A percentile compares a stretch with the other conserved stretches of the same genome.
phyloP scores from a whole-genome alignment of 495 filamentous ascomycete genomes.

The Pyrenula massariospora region DNA sequence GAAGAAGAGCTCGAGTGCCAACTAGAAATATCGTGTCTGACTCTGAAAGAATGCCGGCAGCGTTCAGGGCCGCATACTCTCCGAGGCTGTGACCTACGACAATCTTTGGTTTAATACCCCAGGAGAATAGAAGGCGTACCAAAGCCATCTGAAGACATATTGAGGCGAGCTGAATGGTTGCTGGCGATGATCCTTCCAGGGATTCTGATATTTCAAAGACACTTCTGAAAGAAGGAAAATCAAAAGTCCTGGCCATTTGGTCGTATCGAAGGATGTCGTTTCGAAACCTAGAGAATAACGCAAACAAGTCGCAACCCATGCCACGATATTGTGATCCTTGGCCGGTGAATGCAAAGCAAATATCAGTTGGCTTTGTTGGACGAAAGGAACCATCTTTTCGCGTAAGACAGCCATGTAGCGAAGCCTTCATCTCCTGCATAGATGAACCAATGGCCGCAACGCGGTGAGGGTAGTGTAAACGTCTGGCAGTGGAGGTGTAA shows the following conservation, averaged over 20 bases:
- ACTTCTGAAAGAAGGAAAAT: slow-evolving; percentile 55
- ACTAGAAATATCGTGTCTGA: slow-evolving; percentile 25
- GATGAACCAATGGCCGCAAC: slow-evolving; percentile 22
- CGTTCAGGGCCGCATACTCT: slow-evolving; percentile 29
- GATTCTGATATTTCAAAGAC: slow-evolving; percentile 40
- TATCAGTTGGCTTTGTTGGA: slow-evolving; percentile 35
- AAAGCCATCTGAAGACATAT: slow-evolving; percentile 23
- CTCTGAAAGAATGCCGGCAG: slow-evolving; percentile 24
- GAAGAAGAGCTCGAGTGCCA: slow-evolving; percentile 20
- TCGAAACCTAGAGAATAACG: slow-evolving; percentile 46
- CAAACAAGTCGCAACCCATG: slow-evolving; percentile 54
- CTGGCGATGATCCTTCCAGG: slow-evolving; percentile 23
- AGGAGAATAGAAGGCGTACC: slow-evolving; percentile 16
- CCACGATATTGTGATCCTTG: slow-evolving; percentile 39
- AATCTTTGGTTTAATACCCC: slow-evolving; percentile 18
- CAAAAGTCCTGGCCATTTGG: slow-evolving; percentile 44
- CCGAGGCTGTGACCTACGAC: slow-evolving; percentile 33
- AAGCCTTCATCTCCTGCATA: slow-evolving; percentile 28
- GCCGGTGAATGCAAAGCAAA: slow-evolving; percentile 40
- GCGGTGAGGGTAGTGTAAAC: slow-evolving; percentile 33
- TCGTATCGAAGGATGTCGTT: slow-evolving; percentile 51
- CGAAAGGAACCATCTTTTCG: slow-evolving; percentile 13
- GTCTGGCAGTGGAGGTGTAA: slow-evolving; percentile 30
- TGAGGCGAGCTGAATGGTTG: slow-evolving; percentile 34
- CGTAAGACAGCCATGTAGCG: not conserved